Evolutionary conservation across 176 grass and related monocot species (phyloP).

Genomic region (Paspalum notatum): DNA sequence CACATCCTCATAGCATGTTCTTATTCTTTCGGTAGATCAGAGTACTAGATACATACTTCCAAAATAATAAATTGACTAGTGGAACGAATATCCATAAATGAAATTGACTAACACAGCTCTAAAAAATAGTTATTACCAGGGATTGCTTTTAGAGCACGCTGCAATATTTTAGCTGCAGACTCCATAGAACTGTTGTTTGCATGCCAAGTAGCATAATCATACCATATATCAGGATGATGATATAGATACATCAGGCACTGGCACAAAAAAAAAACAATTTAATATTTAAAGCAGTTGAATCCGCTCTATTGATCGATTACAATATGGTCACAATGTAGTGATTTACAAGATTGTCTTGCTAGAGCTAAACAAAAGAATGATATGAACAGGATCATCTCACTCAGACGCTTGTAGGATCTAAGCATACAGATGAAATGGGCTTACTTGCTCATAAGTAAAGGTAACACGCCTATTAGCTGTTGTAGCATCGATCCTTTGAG

Average conservation of each 20-base stretch:
- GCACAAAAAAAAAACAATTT: conserved; percentile 17
- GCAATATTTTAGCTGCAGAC: conserved; percentile 92
- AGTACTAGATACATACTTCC: conserved; percentile 19
- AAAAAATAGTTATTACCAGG: conserved; percentile 63
- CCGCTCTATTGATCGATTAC: conserved; percentile 19
- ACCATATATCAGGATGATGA: conserved; percentile 98
- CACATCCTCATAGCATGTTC: conserved; percentile 34
- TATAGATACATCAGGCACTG: conserved; percentile 99
- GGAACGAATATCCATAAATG: conserved; percentile 7
- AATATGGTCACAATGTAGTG: not conserved
- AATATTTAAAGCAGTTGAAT: conserved; percentile 20
- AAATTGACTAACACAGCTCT: conserved; percentile 22
- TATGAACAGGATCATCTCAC: not conserved
- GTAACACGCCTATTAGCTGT: conserved; percentile 86
- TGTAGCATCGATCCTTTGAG: conserved; percentile 92
- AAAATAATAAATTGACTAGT: conserved; percentile 10
- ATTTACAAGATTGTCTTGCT: not conserved
- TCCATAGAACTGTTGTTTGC: conserved; percentile 74
- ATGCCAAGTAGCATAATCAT: conserved; percentile 93
- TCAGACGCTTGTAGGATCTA: conserved; percentile 24
- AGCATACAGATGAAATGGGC: conserved; percentile 31
- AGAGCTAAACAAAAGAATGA: conserved; percentile 17
- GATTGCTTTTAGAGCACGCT: conserved; percentile 91
- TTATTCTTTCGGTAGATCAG: not conserved
- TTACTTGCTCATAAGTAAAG: conserved; percentile 96